Conservation (phyloP, 208 protist genomes). For the Acanthamoeba triangularis region DNA sequence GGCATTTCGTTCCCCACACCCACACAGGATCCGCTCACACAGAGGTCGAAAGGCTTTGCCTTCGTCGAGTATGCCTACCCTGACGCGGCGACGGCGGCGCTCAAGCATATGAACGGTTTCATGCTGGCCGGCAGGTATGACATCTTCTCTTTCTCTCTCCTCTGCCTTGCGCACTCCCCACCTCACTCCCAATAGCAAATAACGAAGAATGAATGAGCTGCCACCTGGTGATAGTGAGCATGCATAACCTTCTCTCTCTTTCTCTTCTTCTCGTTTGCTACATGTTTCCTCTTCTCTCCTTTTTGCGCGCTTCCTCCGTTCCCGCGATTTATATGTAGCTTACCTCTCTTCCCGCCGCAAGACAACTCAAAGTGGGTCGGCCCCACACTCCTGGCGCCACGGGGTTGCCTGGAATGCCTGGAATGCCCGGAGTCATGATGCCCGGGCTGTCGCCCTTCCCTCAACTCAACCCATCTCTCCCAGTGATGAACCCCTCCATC, state of each 20-base stretch:
- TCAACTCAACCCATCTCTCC: background rate
- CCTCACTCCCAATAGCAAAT: background rate
- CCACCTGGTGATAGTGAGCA: background rate
- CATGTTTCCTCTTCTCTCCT: background rate
- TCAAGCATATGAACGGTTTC: constrained; percentile 60
- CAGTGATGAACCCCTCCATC: constrained; percentile 15
- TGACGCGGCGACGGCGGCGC: constrained; percentile 8
- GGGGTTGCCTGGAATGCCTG: background rate
- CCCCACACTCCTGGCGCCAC: background rate
- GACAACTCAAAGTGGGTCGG: constrained; percentile 74
- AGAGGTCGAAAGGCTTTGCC: constrained; percentile 38
- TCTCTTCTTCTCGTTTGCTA: background rate
- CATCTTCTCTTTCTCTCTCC: background rate
- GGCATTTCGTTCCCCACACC: background rate
- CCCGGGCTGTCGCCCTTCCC: constrained; percentile 13
- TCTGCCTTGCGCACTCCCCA: background rate
- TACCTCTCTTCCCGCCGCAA: constrained; percentile 44
- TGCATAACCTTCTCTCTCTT: background rate
- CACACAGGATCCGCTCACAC: constrained; percentile 25
- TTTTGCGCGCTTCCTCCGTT: background rate
- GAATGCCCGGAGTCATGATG: constrained; percentile 1
- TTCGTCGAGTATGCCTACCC: constrained; percentile 70
- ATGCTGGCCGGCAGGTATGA: constrained; percentile 70
- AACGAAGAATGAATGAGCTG: background rate
- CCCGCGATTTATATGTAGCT: background rate